Base-by-base conservation (phyloP, 352 stramenopile genomes). In the Aphanomyces euteiches region DNA sequence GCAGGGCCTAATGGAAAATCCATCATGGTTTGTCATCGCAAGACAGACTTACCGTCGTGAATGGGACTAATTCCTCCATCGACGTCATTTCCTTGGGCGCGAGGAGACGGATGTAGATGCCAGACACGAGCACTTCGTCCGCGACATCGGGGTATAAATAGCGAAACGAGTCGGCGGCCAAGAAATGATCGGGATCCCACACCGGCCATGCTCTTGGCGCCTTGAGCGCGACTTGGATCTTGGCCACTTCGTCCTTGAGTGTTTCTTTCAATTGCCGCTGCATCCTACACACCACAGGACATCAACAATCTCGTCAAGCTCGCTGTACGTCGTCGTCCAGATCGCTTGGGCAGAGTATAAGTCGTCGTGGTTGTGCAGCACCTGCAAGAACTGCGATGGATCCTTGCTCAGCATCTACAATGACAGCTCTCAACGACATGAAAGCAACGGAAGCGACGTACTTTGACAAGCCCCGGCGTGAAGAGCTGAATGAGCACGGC, bases 101-200 rank as follows among this genome's bases (percentile, higher is more conserved):
- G 67, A 93, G 92, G 57, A 92, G 91, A 74, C 87, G 81, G 54
- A 95, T 78, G 72, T 93, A 95, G 28, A 95, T 83, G 59, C 92
- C 84, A 37, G 89, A 76, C 41, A 95, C 66, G 37, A 93, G 87
- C 7, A 95, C 73, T 50, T 92, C 82, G 58, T 93, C 78, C 1
- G 78, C 65, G 4, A 95, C 76, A 43, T 92, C 84, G 2, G 82
- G 78, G 66, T 95, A 95, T 59, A 92, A 83, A 47, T 95, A 95
- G 6, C 82, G 84, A 72, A 92, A 95, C 43, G 87, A 93, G 69
- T 93, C 87, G 5, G 84, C 85, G 3, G 87, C 87, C n/a, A 95
- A 72, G 70, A 95, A 93, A 56, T 95, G 85, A 36, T 95, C 84
- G 0, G 83, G 84, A 39, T 93, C 74, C 87, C 87, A 95, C 12